These are phyloP conservation scores for Arthrobotrys entomopaga DNA, from an alignment of 2,329 filamentous ascomycete genomes.

Conservation along the genomic window DNA sequence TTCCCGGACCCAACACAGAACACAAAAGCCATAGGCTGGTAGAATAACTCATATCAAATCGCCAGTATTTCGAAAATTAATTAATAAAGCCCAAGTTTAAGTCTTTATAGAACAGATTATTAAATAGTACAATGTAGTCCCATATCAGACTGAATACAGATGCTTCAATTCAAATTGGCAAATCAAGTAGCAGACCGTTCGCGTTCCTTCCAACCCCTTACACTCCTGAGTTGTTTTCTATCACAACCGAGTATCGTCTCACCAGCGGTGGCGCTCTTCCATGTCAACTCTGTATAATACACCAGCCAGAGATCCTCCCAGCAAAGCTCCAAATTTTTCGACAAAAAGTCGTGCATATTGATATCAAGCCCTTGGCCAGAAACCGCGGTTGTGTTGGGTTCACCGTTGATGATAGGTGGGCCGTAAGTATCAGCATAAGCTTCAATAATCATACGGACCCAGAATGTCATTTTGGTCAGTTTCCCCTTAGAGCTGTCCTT, in stretches of 20 bases:
- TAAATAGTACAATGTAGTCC: no score
- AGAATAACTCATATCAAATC: no score
- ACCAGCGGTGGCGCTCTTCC: constrained; percentile 55
- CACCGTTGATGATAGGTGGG: background rate
- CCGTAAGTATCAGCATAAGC: constrained; percentile 47
- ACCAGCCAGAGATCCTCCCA: constrained; percentile 55
- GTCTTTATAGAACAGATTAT: no score
- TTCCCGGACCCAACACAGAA: no score
- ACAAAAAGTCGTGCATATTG: constrained; percentile 52
- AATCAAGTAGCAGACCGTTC: background rate
- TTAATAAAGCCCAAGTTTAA: no score
- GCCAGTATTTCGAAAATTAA: no score
- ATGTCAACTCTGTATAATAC: constrained; percentile 56
- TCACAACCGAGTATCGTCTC: constrained; percentile 55
- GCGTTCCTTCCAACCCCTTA: constrained; percentile 33
- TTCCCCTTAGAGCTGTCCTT: background rate
- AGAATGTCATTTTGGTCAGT: constrained; percentile 56
- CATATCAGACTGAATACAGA: no score
- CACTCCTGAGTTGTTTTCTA: constrained; percentile 55
- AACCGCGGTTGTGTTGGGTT: background rate
- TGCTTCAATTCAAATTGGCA: no score
- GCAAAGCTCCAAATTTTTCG: constrained; percentile 52
- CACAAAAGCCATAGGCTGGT: no score
- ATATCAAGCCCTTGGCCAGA: background rate
- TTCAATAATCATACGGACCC: constrained; percentile 54